phyloP scores from a whole-genome alignment of 164 flowering plant species.

The Hamamelis virginiana region DNA sequence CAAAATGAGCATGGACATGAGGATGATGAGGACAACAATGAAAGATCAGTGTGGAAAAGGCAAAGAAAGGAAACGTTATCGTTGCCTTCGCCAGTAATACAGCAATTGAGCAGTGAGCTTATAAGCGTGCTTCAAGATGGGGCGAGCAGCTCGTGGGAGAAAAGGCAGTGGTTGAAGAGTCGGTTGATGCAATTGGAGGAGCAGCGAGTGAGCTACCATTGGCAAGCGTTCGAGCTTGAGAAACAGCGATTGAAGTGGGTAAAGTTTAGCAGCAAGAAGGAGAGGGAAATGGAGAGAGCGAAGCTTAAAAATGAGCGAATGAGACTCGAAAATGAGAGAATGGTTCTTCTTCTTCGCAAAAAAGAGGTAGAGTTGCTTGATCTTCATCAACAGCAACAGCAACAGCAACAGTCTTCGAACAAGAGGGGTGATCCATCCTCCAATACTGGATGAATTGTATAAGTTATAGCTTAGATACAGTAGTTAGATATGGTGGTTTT shows the following conservation, averaged over 20 bases:
- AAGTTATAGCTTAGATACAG: not conserved
- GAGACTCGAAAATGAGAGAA: constrained; percentile 74
- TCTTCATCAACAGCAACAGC: constrained; percentile 45
- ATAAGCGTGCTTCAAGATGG: constrained; percentile 51
- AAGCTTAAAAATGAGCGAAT: constrained; percentile 68
- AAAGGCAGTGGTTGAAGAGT: constrained; percentile 66
- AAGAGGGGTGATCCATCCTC: constrained; percentile 43
- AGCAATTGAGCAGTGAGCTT: constrained; percentile 50
- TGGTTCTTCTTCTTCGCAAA: constrained; percentile 65
- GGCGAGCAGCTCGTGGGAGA: constrained; percentile 55
- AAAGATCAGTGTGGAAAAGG: constrained; percentile 27
- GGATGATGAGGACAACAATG: constrained; percentile 21
- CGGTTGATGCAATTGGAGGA: constrained; percentile 63
- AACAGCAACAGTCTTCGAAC: constrained; percentile 27
- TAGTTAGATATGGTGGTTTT: not conserved
- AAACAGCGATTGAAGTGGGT: constrained; percentile 83
- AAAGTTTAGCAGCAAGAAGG: constrained; percentile 79
- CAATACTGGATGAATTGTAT: constrained; percentile 31
- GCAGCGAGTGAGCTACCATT: constrained; percentile 51
- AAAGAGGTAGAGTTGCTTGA: constrained; percentile 71
- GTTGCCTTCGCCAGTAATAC: constrained; percentile 26
- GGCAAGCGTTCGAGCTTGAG: constrained; percentile 72
- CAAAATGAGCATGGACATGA: constrained; percentile 20
- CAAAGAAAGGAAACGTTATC: constrained; percentile 14
- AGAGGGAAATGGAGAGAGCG: constrained; percentile 86